Conservation (phyloP, 1,284 basidiomycete species). For the Volvariella surrecta region DNA sequence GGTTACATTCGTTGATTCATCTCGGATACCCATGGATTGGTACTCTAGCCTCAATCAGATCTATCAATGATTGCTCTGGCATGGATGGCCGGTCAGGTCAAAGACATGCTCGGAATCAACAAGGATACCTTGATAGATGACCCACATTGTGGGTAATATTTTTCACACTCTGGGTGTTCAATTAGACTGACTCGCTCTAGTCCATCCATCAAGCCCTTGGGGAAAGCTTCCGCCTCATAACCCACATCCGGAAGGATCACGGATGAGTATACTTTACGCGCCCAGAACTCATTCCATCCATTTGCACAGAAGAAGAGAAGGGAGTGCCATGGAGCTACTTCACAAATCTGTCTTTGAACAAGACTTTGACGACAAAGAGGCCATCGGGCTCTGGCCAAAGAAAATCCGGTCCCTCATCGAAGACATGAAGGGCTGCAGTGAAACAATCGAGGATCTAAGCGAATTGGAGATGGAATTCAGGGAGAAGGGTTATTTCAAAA, state of each 20-base stretch:
- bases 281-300: not conserved
- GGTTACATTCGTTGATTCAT: not conserved
- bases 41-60: slow-evolving; percentile 1
- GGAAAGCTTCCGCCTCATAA: slow-evolving; percentile 1
- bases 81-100: slow-evolving; percentile 3
- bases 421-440: not conserved
- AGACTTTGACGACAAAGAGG: slow-evolving; percentile 1
- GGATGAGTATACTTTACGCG: not conserved
- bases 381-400: not conserved
- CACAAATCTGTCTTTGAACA: slow-evolving; percentile 3
- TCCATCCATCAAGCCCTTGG: slow-evolving; percentile 1
- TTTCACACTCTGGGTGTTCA: not conserved
- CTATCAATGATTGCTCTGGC: not conserved
- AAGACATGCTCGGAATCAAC: slow-evolving; percentile 2
- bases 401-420: not conserved
- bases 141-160: not conserved
- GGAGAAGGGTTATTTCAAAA: not conserved
- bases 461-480: not conserved
- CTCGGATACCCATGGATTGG: not conserved
- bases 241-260: not conserved
- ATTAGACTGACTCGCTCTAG: not conserved
- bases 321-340: not conserved
- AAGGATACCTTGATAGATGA: not conserved
- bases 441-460: not conserved
- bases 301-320: not conserved